Evolutionary conservation across 1,139 yeast species (phyloP), one percentile per base, ranked within the genome.

Genomic region (Schizosaccharomyces versatilis): DNA sequence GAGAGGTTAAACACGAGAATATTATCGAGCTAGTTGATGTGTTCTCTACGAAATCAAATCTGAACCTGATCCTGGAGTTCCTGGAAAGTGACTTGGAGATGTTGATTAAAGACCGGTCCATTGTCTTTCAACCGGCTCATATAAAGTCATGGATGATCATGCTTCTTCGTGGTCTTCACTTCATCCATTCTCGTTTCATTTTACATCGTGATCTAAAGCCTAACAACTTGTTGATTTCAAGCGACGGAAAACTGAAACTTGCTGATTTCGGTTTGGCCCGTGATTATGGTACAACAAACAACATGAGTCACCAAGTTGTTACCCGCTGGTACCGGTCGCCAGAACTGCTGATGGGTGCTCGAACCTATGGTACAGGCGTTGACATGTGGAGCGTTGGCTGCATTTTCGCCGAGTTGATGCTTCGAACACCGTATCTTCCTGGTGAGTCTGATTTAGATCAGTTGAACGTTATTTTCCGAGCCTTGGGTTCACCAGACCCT

Each of bases 321-420:
- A 90, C 98, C 0, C 71, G 98, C 62, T 90, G 98, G 98, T 90
- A 93, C 67, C 73, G 99, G 57, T 94, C 98, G 0, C 98, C 97
- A 0, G 96, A 90, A 66, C 73, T 90, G 32, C 73, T 90, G 24
- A 69, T 90, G 55, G 96, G 96, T 1, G 95, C 86, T 61, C 72
- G 82, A 59, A 72, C 75, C 58, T 90, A 90, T 64, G 86, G 97
- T 1, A 84, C 96, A 0, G 94, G 97, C 90, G 76, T 90, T 17
- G 96, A 90, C 68, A 74, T 90, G 68, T 90, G 98, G 98, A 96
- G 97, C 0, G 78, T 84, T 12, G 98, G 98, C 1, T 93, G 98
- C 69, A 94, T 93, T 0, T 81, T 93, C 67, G 98, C 86, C 0
- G 99, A 93, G 66, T 72, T 88, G 63, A 88, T 84, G 68, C 78